Evolutionary conservation across 1,139 yeast species (phyloP), one percentile per base, ranked within the genome.

Genomic region (Pichiaceae sp.): DNA sequence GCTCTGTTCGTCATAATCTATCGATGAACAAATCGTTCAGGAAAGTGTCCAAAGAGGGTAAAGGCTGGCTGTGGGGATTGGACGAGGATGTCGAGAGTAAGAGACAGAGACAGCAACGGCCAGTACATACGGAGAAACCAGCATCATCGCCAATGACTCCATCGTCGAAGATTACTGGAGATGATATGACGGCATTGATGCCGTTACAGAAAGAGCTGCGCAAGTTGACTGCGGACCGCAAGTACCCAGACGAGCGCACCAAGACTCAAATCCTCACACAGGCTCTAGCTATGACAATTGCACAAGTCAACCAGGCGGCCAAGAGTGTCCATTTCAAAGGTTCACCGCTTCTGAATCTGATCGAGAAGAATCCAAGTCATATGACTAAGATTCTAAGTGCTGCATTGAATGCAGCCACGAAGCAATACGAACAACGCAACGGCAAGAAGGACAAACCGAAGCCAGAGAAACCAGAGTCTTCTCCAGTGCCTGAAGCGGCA

Each of bases 51-150:
- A 78, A 85, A 49, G 85, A 81, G 46, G 93, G 91, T 15, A 81
- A 78, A 54, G 96, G 95, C 41, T 87, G 95, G 91, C 64, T 84
- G 28, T 91, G 95, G 93, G 87, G 89, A 4, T 66, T 91, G 35
- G 96, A 93, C 57, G 94, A 86, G 42, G 78, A 76, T 40, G 85
- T 78, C 27, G 96, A 87, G 50, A 74, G 85, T 55, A 96, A 87
- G 52, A 75, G 72, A 41, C 77, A 74, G 33, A 74, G 83, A 57
- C 76, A 78, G 56, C 76, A 78, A 48, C 52, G 63, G 32, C 54
- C 45, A 30, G 37, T 38, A n/a, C 49, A 42, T 41, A 9, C 39
- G 17, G 30, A 45, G 40, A 31, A 49, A 7, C 40, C 32, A 11
- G 9, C 36, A 3, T 17, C 39, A 11, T 8, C 36, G 17, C 28